A percentile compares a stretch with the other conserved stretches of the same genome.
phyloP scores from a whole-genome alignment of 768 basidiomycete genomes.

The Candolleomyces aberdarensis region DNA sequence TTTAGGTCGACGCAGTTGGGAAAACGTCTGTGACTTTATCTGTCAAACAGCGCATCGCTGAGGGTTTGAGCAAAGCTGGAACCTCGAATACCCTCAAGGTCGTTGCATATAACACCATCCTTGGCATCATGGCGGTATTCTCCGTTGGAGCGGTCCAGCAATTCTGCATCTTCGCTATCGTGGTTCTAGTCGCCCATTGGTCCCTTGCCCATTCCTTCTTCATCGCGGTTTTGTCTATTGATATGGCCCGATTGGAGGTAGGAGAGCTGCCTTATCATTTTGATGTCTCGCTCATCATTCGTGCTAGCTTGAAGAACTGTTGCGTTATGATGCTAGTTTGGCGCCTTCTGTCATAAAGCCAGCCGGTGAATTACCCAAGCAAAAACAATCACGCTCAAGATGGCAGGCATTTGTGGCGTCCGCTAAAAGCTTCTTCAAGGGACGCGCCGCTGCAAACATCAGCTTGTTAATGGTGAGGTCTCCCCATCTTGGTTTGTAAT shows the following conservation, averaged over 20 bases:
- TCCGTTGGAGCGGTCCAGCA: conserved; percentile 82
- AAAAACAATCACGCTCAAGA: conserved; percentile 41
- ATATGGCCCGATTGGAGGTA: conserved; percentile 90
- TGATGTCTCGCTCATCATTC: background rate
- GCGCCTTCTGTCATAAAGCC: conserved; percentile 39
- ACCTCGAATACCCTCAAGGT: conserved; percentile 92
- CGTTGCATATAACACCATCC: conserved; percentile 77
- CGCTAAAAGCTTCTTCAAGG: conserved; percentile 50
- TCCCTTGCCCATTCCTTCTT: conserved; percentile 97
- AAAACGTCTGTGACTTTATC: conserved; percentile 83
- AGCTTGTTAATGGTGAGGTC: conserved; percentile 70
- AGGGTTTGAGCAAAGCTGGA: conserved; percentile 85
- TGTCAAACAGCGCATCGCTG: conserved; percentile 88
- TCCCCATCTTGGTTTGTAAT: background rate
- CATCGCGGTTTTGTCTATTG: conserved; percentile 90
- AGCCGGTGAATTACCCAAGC: conserved; percentile 25
- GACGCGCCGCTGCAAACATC: conserved; percentile 73
- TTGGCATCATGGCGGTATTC: conserved; percentile 72
- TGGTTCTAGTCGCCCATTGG: conserved; percentile 96
- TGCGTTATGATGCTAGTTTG: conserved; percentile 66
- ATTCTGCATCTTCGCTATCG: conserved; percentile 90
- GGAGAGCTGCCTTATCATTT: conserved; percentile 15
- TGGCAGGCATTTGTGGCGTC: conserved; percentile 40
- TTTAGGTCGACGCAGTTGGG: conserved; percentile 81
- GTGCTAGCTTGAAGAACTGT: conserved; percentile 75